Percentiles rank a stretch among this genome's conserved stretches.
Conservation (phyloP, 768 basidiomycete genomes). For the Pisolithus sp. region DNA sequence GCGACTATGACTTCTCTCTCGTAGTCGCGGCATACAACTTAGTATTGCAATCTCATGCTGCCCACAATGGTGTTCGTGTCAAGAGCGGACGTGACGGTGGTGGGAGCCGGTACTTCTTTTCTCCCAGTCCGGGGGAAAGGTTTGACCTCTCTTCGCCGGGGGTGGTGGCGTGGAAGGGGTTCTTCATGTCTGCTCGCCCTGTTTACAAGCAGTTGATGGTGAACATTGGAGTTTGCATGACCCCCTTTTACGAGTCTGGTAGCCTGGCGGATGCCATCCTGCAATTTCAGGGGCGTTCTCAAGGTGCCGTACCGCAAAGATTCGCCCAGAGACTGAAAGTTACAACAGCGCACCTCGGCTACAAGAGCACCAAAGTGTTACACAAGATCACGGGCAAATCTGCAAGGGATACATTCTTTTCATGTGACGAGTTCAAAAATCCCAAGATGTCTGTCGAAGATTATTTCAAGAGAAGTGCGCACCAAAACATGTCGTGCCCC, state of each 20-base stretch:
- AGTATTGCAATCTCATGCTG: constrained; percentile 39
- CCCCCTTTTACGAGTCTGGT: constrained; percentile 50
- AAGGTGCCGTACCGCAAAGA: constrained; percentile 38
- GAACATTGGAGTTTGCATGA: constrained; percentile 50
- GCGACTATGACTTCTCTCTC: constrained; percentile 37
- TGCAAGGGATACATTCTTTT: constrained; percentile 46
- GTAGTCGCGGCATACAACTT: constrained; percentile 43
- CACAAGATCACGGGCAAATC: constrained; percentile 32
- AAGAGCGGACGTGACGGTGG: constrained; percentile 15
- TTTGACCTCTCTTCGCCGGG: constrained; percentile 28
- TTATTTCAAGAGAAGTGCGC: constrained; percentile 59
- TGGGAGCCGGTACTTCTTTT: constrained; percentile 47
- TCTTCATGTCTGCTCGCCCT: constrained; percentile 46
- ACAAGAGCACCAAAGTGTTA: constrained; percentile 45
- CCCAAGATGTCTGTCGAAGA: constrained; percentile 48
- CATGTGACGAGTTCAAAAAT: constrained; percentile 51
- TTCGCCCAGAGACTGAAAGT: constrained; percentile 54
- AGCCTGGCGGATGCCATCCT: constrained; percentile 56
- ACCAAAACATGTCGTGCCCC: not conserved
- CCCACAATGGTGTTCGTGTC: constrained; percentile 39
- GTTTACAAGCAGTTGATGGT: constrained; percentile 44
- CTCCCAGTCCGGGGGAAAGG: constrained; percentile 16
- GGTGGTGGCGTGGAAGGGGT: constrained; percentile 42
- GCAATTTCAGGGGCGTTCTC: constrained; percentile 38
- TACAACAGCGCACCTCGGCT: constrained; percentile 48